Conservation (phyloP, 148 eudicot genomes). For the Rheum nobile region DNA sequence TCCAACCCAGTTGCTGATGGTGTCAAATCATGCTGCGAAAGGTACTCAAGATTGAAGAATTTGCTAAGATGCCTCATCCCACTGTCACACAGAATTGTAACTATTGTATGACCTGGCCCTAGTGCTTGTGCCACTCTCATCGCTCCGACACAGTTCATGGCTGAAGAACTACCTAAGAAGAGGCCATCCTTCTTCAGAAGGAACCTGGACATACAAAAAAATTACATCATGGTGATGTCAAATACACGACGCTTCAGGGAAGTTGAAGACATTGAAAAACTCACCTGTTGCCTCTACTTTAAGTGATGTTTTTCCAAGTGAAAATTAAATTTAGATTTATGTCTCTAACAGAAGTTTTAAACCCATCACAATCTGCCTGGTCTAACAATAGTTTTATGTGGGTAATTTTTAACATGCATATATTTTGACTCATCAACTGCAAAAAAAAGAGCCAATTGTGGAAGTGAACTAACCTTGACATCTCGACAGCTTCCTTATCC, state of each 20-base stretch:
- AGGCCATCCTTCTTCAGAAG: constrained; percentile 87
- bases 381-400: too few relatives aligned
- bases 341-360: background rate
- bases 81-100: constrained; percentile 76
- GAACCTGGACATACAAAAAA: constrained; percentile 32
- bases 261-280: too few relatives aligned
- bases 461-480: constrained; percentile 71
- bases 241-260: too few relatives aligned
- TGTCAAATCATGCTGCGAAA: constrained; percentile 49
- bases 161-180: constrained; percentile 93
- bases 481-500: constrained; percentile 92
- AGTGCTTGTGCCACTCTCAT: constrained; percentile 68
- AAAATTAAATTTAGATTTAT: background rate
- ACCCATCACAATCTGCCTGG: too few relatives aligned
- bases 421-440: too few relatives aligned
- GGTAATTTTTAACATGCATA: background rate
- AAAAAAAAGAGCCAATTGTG: too few relatives aligned
- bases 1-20: constrained; percentile 62
- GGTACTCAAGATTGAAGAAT: constrained; percentile 54
- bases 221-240: background rate
- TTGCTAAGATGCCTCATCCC: constrained; percentile 97
- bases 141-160: constrained; percentile 97
- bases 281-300: background rate
- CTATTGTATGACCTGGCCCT: constrained; percentile 91
- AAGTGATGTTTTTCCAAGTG: too few relatives aligned